Evolutionary conservation across 148 eudicot species (phyloP), one percentile per base, ranked within the genome.

Genomic region (Nepenthes mirabilis): DNA sequence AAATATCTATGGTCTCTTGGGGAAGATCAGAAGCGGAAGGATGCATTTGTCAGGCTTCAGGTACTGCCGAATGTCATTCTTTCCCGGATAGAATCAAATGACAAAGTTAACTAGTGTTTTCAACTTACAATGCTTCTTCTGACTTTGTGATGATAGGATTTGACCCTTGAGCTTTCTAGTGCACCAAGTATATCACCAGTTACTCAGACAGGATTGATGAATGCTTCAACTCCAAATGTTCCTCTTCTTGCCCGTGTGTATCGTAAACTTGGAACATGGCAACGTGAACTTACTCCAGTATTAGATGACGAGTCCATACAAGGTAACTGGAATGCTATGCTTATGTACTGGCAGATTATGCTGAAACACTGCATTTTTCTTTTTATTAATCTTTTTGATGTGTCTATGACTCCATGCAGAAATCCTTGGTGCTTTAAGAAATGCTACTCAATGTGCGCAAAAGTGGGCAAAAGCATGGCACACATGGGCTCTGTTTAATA

Each of bases 391-490:
- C 9, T 63, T 65, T 52, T 34, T 65, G 8, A 56, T 63, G 47
- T 51, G 52, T 47, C 11, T 61, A 60, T 23, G 23, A 23, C 23
- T 23, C 23, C 23, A 23, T 69, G 58, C 74, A 94, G 99, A 84
- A 64, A 94, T 94, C 64, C 75, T 86, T 33, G 56, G 57, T 64
- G 83, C 99, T 58, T 72, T 89, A 48, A 58, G 86, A 58, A 81
- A 76, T 68, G 99, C 97, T 14, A 86, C 97, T 62, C 85, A 85
- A 33, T 79, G 72, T 65, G 87, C 95, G 55, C 75, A 91, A 52
- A 80, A 81, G 61, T 84, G 97, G 95, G 95, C 74, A 70, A 89
- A 82, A 78, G 91, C 95, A 62, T 94, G 99, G 99, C 99, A 94
- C 63, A 79, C 75, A 6, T 94, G 97, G 99, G 99, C 99, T 65